A percentile compares a stretch with the other conserved stretches of the same genome.
Conservation (phyloP, 192 early-diverging fungal genomes). For the Coemansia sp. region DNA sequence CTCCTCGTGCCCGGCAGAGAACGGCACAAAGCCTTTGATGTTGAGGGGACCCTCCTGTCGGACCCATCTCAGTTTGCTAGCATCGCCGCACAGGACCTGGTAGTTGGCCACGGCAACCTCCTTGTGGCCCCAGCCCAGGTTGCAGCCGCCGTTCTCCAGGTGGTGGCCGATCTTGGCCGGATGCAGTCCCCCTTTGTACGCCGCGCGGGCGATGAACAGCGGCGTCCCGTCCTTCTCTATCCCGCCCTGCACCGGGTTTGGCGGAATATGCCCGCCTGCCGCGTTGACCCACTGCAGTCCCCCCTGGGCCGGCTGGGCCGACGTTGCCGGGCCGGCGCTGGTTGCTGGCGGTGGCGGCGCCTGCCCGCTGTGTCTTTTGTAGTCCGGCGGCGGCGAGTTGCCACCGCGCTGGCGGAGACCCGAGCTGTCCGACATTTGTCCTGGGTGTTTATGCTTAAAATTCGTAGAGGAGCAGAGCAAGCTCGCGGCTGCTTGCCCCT, state of each 20-base stretch:
- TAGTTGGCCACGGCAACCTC: conserved; percentile 47
- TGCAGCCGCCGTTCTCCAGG: conserved; percentile 43
- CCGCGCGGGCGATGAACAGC: conserved; percentile 52
- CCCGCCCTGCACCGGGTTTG: conserved; percentile 54
- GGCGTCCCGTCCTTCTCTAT: conserved; percentile 54
- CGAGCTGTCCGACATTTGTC: neutral
- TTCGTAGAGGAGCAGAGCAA: too few species aligned
- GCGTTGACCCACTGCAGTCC: conserved; percentile 45
- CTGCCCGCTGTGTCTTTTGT: neutral
- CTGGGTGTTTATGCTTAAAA: too few species aligned
- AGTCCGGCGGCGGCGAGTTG: neutral
- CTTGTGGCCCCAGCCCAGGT: conserved; percentile 54
- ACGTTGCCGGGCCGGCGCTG: too few species aligned
- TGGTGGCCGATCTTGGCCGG: conserved; percentile 50
- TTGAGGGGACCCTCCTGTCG: conserved; percentile 40
- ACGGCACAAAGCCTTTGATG: conserved; percentile 30
- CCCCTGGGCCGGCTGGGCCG: too few species aligned
- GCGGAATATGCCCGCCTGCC: conserved; percentile 39
- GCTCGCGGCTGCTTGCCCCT: too few species aligned
- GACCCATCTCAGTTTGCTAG: conserved; percentile 52
- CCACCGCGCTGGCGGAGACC: neutral
- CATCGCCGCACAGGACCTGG: conserved; percentile 58
- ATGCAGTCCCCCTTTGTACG: conserved; percentile 50
- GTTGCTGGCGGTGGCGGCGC: conserved; percentile 6
- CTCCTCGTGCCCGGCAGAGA: conserved; percentile 42